Base-by-base conservation (phyloP, 2,329 filamentous ascomycete species). In the Sporothrix pseudoabietina region DNA sequence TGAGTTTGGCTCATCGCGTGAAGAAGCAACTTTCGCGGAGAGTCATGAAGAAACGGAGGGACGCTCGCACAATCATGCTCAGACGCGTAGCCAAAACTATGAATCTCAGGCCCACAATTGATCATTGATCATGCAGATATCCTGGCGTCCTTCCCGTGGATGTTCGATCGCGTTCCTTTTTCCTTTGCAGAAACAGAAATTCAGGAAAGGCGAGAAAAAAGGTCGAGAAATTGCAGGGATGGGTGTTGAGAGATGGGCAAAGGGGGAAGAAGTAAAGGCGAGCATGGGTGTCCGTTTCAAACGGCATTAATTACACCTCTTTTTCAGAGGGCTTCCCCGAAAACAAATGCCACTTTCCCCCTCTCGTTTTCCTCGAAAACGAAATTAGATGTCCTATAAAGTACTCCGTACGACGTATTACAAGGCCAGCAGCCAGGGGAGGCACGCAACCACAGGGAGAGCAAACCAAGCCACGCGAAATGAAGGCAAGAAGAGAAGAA, bases 211-310 rank as follows among this genome's bases (percentile, higher is more conserved):
- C n/a, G 19, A 41, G 35, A 22, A 26, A 30, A 26, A 63, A 65
- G 32, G 5, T 22, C 39, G n/a, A 47, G 66, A 73, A 57, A 73
- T 70, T 73, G 55, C 71, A 73, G 70, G 71, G 71, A 69, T 69
- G 35, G 47, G 14, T 12, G 39, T 14, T 10, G 55, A 12, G 26
- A 61, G 39, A 69, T 69, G 65, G 44, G 39, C 14, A 32, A 10
- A 10, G 41, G 26, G 57, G 57, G 7, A 7, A 9, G 2, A 30
- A 59, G 19, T 35, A 35, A 35, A 49, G 49, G 19, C 12, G 22
- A 68, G 44, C 47, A 69, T 69, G 44, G 44, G 30, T 55, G 30
- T 39, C 30, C 26, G 30, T 54, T 68, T 52, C 65, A 68, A 32
- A 52, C 55, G 55, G 39, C 61, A 66, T 26, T 26, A 10, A 66